Evolutionary conservation across 495 filamentous ascomycete species (phyloP).

Genomic region (Aspergillus nanangensis): DNA sequence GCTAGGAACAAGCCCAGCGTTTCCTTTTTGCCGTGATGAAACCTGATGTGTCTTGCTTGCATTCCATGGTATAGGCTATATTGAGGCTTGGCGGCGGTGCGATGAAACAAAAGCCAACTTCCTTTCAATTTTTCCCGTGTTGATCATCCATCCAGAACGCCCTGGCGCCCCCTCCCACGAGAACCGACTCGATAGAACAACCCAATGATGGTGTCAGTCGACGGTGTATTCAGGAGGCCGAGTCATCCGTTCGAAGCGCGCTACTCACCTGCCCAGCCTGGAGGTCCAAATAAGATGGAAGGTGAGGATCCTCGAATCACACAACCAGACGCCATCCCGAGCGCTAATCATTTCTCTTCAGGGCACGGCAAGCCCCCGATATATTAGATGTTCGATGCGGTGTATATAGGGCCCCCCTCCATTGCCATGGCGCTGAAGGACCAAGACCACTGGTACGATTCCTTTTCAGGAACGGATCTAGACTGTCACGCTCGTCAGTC

Average conservation of each 20-base stretch:
- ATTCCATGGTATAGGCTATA: conserved; percentile 3
- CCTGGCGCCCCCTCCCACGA: no score
- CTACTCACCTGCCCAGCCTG: neutral
- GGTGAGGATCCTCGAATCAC: conserved; percentile 14
- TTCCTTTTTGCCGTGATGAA: no score
- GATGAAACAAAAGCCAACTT: conserved; percentile 5
- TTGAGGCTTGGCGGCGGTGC: neutral
- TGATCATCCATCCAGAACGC: conserved; percentile 2
- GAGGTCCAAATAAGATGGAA: neutral
- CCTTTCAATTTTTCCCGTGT: conserved; percentile 5
- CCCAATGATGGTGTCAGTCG: neutral
- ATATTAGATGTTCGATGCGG: conserved; percentile 6
- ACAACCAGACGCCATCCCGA: neutral
- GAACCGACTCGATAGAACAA: no score
- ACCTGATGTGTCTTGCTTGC: no score
- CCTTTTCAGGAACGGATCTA: conserved; percentile 3
- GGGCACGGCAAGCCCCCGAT: conserved; percentile 11
- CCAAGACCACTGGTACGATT: neutral
- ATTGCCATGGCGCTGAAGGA: neutral
- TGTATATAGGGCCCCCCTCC: conserved; percentile 1
- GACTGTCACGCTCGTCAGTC: neutral
- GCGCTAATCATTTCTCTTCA: conserved; percentile 19
- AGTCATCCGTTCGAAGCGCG: neutral
- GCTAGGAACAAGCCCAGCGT: no score
- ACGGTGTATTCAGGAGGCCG: neutral